A percentile compares a stretch with the other conserved stretches of the same genome.
Conservation (phyloP, 2,329 filamentous ascomycete species). For the Pezicula neosporulosa region DNA sequence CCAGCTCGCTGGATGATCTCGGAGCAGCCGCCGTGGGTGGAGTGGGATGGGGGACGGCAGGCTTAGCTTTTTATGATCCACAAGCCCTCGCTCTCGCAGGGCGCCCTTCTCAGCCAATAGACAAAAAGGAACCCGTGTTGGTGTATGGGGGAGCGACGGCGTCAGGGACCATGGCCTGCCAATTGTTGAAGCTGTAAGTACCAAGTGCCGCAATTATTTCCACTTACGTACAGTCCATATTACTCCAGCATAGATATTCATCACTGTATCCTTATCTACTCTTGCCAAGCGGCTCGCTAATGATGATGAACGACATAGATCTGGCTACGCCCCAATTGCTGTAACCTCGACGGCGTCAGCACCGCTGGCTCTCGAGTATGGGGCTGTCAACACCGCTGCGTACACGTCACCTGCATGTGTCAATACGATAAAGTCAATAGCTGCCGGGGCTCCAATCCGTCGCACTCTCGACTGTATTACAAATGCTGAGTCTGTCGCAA, state of each 20-base stretch:
- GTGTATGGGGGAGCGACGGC: neutral
- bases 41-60: neutral
- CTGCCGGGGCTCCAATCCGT: conserved; percentile 13
- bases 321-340: conserved; percentile 15
- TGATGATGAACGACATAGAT: neutral
- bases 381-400: conserved; percentile 14
- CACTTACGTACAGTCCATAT: no score
- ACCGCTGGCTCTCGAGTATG: conserved; percentile 14
- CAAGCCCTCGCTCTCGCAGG: neutral
- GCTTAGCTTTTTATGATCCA: neutral
- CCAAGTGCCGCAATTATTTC: no score
- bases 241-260: no score
- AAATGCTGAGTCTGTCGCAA: conserved; percentile 18
- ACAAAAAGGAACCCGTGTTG: neutral
- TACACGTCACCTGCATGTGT: conserved; percentile 20
- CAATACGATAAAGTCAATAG: conserved; percentile 7
- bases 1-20: no score
- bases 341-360: conserved; percentile 16
- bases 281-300: neutral
- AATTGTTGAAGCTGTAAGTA: neutral
- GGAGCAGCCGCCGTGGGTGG: neutral
- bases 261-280: no score
- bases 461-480: conserved; percentile 31
- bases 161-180: neutral
- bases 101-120: neutral